Conservation (phyloP, 106 monocot species). For the Dendrobium chrysotoxum region DNA sequence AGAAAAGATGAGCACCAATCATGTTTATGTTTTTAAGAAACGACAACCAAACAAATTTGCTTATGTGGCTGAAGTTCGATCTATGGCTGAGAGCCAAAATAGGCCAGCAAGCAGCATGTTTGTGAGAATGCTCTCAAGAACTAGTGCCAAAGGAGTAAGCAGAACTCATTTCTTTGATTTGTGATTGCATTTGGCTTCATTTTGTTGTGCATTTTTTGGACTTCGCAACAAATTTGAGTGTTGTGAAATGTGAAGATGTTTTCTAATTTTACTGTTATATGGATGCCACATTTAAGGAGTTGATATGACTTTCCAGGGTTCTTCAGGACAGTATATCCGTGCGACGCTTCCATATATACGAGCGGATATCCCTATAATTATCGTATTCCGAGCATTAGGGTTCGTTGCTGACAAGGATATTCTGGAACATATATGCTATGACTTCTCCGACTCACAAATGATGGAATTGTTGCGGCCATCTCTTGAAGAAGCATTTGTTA, state of each 20-base stretch:
- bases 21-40: conserved; percentile 99
- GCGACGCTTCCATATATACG: conserved; percentile 96
- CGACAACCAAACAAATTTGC: conserved; percentile 97
- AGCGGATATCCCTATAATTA: conserved; percentile 94
- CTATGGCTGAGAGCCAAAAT: conserved; percentile 95
- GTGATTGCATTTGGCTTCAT: background rate
- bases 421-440: conserved; percentile 96
- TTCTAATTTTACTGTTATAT: background rate
- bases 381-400: conserved; percentile 89
- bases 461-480: conserved; percentile 96
- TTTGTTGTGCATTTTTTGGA: conserved; percentile 4
- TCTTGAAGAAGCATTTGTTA: conserved; percentile 97
- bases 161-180: background rate
- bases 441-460: conserved; percentile 97
- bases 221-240: background rate
- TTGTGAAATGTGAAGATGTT: background rate
- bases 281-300: background rate
- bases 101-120: conserved; percentile 99
- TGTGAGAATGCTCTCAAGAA: conserved; percentile 92
- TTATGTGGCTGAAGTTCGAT: conserved; percentile 92
- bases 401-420: conserved; percentile 99
- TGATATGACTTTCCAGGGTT: conserved; percentile 46
- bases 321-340: conserved; percentile 94
- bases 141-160: conserved; percentile 95
- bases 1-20: conserved; percentile 99